Percentiles rank a stretch among this genome's conserved stretches.
These are phyloP conservation scores for Boletus sensibilis DNA, from an alignment of 768 basidiomycete genomes.

Conservation along the genomic window DNA sequence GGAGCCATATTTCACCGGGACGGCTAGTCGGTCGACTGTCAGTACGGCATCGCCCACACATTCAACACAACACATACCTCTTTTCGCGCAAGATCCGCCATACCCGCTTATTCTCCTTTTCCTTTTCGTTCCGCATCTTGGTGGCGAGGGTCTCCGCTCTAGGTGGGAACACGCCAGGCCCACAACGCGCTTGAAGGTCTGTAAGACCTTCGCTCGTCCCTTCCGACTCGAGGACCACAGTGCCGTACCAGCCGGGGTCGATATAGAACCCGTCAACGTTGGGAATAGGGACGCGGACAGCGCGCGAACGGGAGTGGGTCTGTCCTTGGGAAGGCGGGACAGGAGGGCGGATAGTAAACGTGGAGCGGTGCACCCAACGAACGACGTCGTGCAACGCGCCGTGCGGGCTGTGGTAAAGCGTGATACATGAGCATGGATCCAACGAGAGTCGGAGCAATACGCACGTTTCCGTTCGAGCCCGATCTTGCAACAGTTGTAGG, in stretches of 20 bases:
- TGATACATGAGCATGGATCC: slow-evolving; percentile 7
- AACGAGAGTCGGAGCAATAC: slow-evolving; percentile 29
- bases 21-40: slow-evolving; percentile 11
- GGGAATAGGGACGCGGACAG: slow-evolving; percentile 48
- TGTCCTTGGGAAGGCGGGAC: slow-evolving; percentile 33
- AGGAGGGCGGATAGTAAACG: slow-evolving; percentile 63
- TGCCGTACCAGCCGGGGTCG: slow-evolving; percentile 82
- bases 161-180: slow-evolving; percentile 64
- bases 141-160: slow-evolving; percentile 41
- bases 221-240: slow-evolving; percentile 79
- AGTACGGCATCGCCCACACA: background rate
- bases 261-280: slow-evolving; percentile 55
- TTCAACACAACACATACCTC: slow-evolving; percentile 47
- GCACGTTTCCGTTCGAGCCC: slow-evolving; percentile 78
- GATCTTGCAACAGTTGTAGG: slow-evolving; percentile 74
- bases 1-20: slow-evolving; percentile 30
- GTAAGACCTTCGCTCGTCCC: slow-evolving; percentile 83
- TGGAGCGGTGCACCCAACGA: slow-evolving; percentile 81
- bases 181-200: slow-evolving; percentile 74
- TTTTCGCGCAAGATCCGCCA: slow-evolving; percentile 76
- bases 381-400: slow-evolving; percentile 78
- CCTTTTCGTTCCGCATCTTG: slow-evolving; percentile 38
- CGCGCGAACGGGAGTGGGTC: slow-evolving; percentile 28
- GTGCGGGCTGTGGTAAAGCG: slow-evolving; percentile 55
- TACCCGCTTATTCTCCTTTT: slow-evolving; percentile 49